phyloP scores from a whole-genome alignment of 345 rosid species.

The Hypericum perforatum region DNA sequence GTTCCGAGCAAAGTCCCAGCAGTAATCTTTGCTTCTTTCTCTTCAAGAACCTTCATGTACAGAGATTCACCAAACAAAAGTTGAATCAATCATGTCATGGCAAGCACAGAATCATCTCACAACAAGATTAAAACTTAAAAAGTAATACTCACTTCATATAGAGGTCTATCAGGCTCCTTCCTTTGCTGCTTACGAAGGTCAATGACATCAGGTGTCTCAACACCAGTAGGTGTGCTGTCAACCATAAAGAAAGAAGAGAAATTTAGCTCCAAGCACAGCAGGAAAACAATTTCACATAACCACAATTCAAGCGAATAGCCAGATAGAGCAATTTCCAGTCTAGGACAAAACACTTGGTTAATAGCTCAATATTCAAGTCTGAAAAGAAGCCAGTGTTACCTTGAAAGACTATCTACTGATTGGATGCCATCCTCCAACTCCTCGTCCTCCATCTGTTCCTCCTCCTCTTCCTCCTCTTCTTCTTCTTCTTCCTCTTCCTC shows the following conservation, averaged over 20 bases:
- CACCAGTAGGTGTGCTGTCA: slow-evolving; percentile 93
- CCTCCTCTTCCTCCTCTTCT: slow-evolving; percentile 72
- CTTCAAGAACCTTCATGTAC: slow-evolving; percentile 63
- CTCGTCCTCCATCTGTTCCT: slow-evolving; percentile 82
- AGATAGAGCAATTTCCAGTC: too few relatives aligned
- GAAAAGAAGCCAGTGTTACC: background rate
- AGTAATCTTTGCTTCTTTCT: slow-evolving; percentile 70
- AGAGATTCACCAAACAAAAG: background rate
- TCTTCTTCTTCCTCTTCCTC: slow-evolving; percentile 81
- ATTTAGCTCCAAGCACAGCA: too few relatives aligned
- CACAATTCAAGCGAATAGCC: too few relatives aligned
- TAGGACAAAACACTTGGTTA: too few relatives aligned
- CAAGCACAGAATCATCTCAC: background rate
- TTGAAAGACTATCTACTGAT: slow-evolving; percentile 4
- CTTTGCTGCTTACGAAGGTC: slow-evolving; percentile 98
- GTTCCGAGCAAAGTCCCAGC: slow-evolving; percentile 92
- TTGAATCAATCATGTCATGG: background rate
- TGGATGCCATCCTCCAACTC: slow-evolving; percentile 82
- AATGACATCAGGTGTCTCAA: slow-evolving; percentile 98
- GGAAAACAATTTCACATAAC: too few relatives aligned
- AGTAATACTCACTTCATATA: slow-evolving; percentile 58
- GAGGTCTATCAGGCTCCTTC: slow-evolving; percentile 92
- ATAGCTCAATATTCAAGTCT: too few relatives aligned
- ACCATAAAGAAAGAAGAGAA: slow-evolving; percentile 6
- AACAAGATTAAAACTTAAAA: slow-evolving; percentile 4